Base-by-base conservation (phyloP, 352 stramenopile genomes). In the Phytophthora foliorum region DNA sequence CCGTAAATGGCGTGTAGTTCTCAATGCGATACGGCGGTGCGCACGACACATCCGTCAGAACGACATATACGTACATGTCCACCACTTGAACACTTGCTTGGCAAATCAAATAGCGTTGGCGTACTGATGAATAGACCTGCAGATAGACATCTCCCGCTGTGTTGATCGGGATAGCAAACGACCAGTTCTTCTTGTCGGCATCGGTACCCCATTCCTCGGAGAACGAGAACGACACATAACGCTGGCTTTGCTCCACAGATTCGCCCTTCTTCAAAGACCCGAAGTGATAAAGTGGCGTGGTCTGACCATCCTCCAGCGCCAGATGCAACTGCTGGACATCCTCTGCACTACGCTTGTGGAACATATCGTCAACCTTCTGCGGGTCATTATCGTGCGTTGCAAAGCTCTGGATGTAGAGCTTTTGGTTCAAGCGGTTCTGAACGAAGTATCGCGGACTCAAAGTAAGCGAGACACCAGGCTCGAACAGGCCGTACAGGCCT, bases 51-150 rank as follows among this genome's bases (percentile, higher is more conserved):
- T 96, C 89, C 22, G 76, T 94, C 49, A 96, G 63, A 52, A 95
- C 88, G 13, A 96, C 87, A 63, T 95, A 96, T 17, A 96, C 81
- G 56, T 96, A 94, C 82, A 93, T 93, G 36, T 93, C 89, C n/a
- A 96, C 83, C 24, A 96, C 82, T 57, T 96, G 89, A 19, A 96
- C 85, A 52, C 87, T 95, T 36, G 84, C 89, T 54, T 94, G 77
- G 46, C 88, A 94, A 50, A 96, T 95, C 39, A 94, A 77, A 42
- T 84, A 76, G 32, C 86, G 86, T 64, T 96, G 75, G 34, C 86
- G 82, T 13, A 77, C 77, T 19, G 86, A 84, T 16, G 84, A 94
- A 59, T 94, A 93, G 34, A 95, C 81, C 39, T 94, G 89, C 17
- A 96, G 63, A 63, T 92, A 94, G 22, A 92, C 44, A 57, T 96